Conservation (phyloP, 2,329 filamentous ascomycete species). For the Kalmusia sp. region DNA sequence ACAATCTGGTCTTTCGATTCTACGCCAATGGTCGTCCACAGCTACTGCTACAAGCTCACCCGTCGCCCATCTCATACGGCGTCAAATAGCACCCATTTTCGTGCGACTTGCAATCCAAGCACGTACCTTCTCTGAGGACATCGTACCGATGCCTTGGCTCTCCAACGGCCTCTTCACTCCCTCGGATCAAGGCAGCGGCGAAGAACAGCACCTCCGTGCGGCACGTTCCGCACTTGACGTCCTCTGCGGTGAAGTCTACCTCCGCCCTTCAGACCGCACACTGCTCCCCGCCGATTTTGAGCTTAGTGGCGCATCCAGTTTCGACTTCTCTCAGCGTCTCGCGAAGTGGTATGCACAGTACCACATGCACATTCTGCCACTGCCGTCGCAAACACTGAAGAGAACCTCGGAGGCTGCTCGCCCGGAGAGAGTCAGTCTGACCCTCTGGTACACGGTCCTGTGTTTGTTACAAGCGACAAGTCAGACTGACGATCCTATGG, state of each 20-base stretch:
- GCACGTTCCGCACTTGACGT: slow-evolving; percentile 6
- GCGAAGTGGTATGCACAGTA: slow-evolving; percentile 7
- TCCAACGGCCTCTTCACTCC: background rate
- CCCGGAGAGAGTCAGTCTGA: slow-evolving; percentile 3
- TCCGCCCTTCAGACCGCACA: background rate
- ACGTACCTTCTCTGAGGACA: slow-evolving; percentile 1
- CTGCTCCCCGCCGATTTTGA: background rate
- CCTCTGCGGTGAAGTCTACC: slow-evolving; percentile 6
- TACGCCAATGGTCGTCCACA: slow-evolving; percentile 7
- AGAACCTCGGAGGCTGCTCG: background rate
- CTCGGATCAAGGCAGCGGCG: too few species aligned
- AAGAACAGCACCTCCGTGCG: background rate
- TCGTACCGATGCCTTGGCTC: slow-evolving; percentile 4
- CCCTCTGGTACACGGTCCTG: slow-evolving; percentile 2
- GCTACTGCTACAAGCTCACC: background rate
- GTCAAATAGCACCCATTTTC: slow-evolving; percentile 8
- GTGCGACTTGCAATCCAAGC: slow-evolving; percentile 10
- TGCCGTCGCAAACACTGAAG: background rate
- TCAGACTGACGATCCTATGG: background rate
- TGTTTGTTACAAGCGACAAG: slow-evolving; percentile 1
- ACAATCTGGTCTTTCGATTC: slow-evolving; percentile 1
- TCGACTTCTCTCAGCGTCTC: background rate
- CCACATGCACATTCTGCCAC: background rate
- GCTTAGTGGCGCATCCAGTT: background rate
- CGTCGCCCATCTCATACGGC: slow-evolving; percentile 9